phyloP scores from a whole-genome alignment of 371 early-diverging fungal genomes.

The Haplosporangium sp. region DNA sequence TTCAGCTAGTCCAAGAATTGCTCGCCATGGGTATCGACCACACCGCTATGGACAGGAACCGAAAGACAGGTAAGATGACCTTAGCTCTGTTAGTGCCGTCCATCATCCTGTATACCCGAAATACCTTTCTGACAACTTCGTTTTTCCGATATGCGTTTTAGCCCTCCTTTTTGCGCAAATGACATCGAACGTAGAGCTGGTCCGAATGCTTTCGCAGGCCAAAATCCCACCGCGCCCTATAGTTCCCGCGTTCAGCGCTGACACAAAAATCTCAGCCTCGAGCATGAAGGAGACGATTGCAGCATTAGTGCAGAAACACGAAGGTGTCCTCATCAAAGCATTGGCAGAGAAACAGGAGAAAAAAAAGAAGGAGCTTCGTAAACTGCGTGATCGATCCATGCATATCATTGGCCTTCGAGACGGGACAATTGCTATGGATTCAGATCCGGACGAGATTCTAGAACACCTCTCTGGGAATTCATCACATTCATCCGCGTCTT shows the following conservation, averaged over 20 bases:
- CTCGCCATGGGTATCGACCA: constrained; percentile 51
- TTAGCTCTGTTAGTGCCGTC: neutral
- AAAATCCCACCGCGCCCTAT: constrained; percentile 40
- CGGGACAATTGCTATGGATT: neutral
- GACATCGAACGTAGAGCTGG: constrained; percentile 12
- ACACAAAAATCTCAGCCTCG: too few relatives aligned
- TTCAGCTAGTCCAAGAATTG: constrained; percentile 22
- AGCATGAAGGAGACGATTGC: constrained; percentile 15
- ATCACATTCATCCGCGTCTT: constrained; percentile 17
- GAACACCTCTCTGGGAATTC: constrained; percentile 13
- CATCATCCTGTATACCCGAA: neutral
- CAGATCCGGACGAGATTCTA: constrained; percentile 20
- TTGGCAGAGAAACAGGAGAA: constrained; percentile 18
- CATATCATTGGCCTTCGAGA: constrained; percentile 16
- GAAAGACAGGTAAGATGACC: constrained; percentile 35
- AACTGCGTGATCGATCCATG: constrained; percentile 19
- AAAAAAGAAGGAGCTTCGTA: constrained; percentile 13
- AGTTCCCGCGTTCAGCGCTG: constrained; percentile 13
- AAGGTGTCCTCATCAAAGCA: neutral
- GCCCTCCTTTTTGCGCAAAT: constrained; percentile 34
- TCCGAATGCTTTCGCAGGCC: constrained; percentile 16
- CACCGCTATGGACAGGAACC: constrained; percentile 42
- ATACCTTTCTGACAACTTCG: neutral
- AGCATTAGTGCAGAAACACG: constrained; percentile 26
- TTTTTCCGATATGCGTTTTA: constrained; percentile 1